Percentiles rank a stretch among this genome's conserved stretches.
phyloP scores from a whole-genome alignment of 441 rosid species.

The Euphorbia neoarborescens region DNA sequence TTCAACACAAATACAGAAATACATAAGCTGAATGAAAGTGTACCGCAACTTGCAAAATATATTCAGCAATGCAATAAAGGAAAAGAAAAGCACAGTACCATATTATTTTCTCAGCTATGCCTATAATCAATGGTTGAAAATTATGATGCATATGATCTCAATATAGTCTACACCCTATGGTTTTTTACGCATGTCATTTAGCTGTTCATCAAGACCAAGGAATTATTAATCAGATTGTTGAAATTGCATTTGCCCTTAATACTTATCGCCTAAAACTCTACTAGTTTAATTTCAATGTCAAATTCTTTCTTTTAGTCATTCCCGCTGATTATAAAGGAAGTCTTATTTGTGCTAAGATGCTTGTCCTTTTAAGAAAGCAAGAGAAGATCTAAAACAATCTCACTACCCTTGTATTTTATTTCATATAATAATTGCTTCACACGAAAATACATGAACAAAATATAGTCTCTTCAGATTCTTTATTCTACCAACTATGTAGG shows the following conservation, averaged over 20 bases:
- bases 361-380: too few species aligned
- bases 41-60: not conserved
- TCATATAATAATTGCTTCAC: too few species aligned
- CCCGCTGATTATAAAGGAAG: too few species aligned
- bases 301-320: too few species aligned
- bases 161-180: not conserved
- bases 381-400: too few species aligned
- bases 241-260: not conserved
- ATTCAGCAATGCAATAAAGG: conserved; percentile 3
- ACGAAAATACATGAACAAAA: too few species aligned
- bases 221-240: not conserved
- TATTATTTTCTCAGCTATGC: not conserved
- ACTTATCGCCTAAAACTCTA: not conserved
- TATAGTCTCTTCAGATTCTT: too few species aligned
- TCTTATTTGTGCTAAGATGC: too few species aligned
- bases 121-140: not conserved
- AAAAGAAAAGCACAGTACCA: conserved; percentile 6
- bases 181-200: too few species aligned
- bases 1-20: not conserved
- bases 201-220: not conserved
- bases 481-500: too few species aligned
- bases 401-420: too few species aligned
- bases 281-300: not conserved
- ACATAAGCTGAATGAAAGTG: not conserved
- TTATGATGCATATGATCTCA: not conserved